A percentile compares a stretch with the other conserved stretches of the same genome.
Conservation (phyloP, 169 alveolate species). For the Cryptosporidium sp. region DNA sequence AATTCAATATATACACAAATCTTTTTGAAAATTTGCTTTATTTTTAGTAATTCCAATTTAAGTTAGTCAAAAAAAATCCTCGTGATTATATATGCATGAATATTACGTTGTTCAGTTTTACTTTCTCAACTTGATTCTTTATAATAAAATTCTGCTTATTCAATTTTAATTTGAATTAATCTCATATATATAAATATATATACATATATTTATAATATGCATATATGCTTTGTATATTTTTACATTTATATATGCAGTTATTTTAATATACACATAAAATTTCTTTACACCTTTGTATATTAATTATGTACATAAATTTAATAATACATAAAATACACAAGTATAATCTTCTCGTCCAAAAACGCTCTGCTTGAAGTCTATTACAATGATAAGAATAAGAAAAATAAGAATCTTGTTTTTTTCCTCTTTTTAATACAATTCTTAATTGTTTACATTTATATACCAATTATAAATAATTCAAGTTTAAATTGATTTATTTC, state of each 20-base stretch:
- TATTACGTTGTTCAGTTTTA: too few relatives aligned
- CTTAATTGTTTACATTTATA: conserved; percentile 3
- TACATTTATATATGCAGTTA: not conserved
- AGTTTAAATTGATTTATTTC: not conserved
- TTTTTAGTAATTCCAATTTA: not conserved
- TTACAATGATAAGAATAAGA: not conserved
- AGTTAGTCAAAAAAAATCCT: not conserved
- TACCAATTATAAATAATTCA: not conserved
- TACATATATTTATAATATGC: not conserved
- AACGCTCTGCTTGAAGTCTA: not conserved
- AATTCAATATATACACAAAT: too few relatives aligned
- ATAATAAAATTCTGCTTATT: not conserved
- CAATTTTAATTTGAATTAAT: not conserved
- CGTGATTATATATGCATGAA: not conserved
- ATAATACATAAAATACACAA: not conserved
- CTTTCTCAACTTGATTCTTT: not conserved
- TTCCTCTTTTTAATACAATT: not conserved
- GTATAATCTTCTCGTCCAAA: not conserved
- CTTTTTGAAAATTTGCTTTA: too few relatives aligned
- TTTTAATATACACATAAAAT: not conserved
- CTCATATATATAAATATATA: not conserved
- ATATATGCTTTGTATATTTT: not conserved
- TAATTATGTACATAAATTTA: not conserved
- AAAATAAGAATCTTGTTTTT: not conserved
- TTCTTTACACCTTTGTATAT: not conserved